These are phyloP conservation scores for Centrapalus pauciflorus DNA, from an alignment of 129 eudicot genomes.

Conservation along the genomic window DNA sequence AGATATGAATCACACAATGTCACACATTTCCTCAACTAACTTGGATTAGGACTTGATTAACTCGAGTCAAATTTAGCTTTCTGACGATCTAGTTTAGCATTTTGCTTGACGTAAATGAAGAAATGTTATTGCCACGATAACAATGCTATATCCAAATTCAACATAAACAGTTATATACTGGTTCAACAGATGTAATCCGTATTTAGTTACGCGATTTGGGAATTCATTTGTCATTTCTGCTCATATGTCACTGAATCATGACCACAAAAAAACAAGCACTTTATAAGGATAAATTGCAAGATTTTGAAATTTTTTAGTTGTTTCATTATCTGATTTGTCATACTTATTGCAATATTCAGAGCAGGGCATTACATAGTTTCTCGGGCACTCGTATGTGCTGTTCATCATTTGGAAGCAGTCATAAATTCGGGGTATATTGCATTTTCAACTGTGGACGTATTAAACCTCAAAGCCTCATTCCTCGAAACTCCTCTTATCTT, in stretches of 20 bases:
- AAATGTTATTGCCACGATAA: neutral
- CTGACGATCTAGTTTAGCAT: neutral
- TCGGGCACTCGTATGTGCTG: slow-evolving; percentile 25
- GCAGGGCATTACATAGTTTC: slow-evolving; percentile 43
- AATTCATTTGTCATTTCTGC: neutral
- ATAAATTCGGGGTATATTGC: slow-evolving; percentile 30
- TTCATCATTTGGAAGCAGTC: slow-evolving; percentile 27
- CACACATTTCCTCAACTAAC: neutral
- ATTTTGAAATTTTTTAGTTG: neutral
- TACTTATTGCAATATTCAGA: slow-evolving; percentile 44
- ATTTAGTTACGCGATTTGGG: neutral
- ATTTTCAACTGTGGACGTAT: slow-evolving; percentile 8
- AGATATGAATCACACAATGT: neutral
- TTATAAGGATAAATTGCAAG: neutral
- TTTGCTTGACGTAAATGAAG: neutral
- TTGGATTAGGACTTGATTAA: neutral
- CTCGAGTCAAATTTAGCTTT: neutral
- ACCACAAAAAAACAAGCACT: neutral
- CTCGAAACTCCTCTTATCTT: slow-evolving; percentile 15
- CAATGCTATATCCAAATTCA: neutral
- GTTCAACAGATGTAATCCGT: neutral
- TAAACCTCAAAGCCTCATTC: slow-evolving; percentile 22
- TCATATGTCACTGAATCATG: neutral
- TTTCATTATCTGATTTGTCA: neutral
- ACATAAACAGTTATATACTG: neutral